Evolutionary conservation across 148 eudicot genomes (phyloP).

Genomic region (Fagopyrum esculentum): DNA sequence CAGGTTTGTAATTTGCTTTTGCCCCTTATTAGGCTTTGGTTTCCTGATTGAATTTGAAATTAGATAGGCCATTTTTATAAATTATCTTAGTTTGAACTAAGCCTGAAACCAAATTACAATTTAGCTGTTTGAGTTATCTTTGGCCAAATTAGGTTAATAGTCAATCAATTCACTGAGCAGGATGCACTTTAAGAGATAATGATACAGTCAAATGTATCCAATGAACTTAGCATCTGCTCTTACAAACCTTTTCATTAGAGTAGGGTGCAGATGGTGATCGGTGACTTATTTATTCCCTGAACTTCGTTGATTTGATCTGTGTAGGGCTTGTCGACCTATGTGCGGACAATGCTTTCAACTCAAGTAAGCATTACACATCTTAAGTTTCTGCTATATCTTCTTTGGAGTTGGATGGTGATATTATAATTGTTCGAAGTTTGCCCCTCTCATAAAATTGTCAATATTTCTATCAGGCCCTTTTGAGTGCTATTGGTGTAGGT

Average conservation of each 20-base stretch:
- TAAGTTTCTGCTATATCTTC: not conserved
- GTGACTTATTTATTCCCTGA: not conserved
- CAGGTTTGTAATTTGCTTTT: conserved; percentile 40
- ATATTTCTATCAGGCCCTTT: conserved; percentile 55
- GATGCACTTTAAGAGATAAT: not conserved
- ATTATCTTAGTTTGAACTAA: not conserved
- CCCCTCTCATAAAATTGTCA: not conserved
- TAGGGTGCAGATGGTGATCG: not conserved
- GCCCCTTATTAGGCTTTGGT: not conserved
- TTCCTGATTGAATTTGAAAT: not conserved
- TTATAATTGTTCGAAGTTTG: not conserved
- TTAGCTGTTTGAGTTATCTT: not conserved
- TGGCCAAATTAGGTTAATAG: not conserved
- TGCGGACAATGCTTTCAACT: conserved; percentile 92
- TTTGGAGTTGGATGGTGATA: not conserved
- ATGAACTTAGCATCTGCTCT: not conserved
- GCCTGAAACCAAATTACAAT: not conserved
- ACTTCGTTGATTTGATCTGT: conserved; percentile 16
- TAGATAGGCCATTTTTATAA: not conserved
- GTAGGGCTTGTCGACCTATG: conserved; percentile 92
- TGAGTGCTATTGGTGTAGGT: conserved; percentile 99
- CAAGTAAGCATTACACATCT: conserved; percentile 46
- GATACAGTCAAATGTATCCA: not conserved
- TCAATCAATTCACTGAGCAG: not conserved
- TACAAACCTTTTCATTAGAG: not conserved